Conservation (phyloP, 176 grass and related monocot genomes). For the Pharus latifolius region DNA sequence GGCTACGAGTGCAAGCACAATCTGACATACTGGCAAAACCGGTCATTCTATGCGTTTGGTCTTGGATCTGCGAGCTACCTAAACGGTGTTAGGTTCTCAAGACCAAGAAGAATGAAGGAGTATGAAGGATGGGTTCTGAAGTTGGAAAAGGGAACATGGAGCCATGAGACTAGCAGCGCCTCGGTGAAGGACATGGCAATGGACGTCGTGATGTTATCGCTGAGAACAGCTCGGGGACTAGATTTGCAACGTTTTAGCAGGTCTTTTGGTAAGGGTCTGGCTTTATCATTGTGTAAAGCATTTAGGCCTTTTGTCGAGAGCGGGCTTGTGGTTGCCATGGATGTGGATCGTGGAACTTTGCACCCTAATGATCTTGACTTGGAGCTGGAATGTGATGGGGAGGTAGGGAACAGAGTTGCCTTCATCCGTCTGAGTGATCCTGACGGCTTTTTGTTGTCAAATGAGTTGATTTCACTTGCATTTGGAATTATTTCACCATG, state of each 20-base stretch:
- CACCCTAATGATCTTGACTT: slow-evolving; percentile 38
- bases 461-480: slow-evolving; percentile 86
- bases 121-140: slow-evolving; percentile 71
- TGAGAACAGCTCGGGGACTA: slow-evolving; percentile 72
- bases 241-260: slow-evolving; percentile 52
- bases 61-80: slow-evolving; percentile 81
- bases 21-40: slow-evolving; percentile 67
- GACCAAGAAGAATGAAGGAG: slow-evolving; percentile 72
- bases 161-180: slow-evolving; percentile 12
- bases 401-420: slow-evolving; percentile 24
- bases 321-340: slow-evolving; percentile 57
- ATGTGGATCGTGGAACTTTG: slow-evolving; percentile 34
- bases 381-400: slow-evolving; percentile 9
- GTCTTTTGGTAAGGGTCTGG: slow-evolving; percentile 47
- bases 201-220: slow-evolving; percentile 77
- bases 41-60: slow-evolving; percentile 75
- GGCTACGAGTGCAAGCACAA: slow-evolving; percentile 89
- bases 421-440: slow-evolving; percentile 78
- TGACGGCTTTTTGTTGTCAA: slow-evolving; percentile 79
- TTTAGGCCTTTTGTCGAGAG: slow-evolving; percentile 60
- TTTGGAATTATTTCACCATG: slow-evolving; percentile 70
- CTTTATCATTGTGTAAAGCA: slow-evolving; percentile 34
- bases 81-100: slow-evolving; percentile 59
- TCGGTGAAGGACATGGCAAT: slow-evolving; percentile 70
- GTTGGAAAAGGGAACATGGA: slow-evolving; percentile 42